Percentiles rank a stretch among this genome's conserved stretches.
Evolutionary conservation across 345 rosid genomes (phyloP).

Genomic region (Euclidium syriacum): DNA sequence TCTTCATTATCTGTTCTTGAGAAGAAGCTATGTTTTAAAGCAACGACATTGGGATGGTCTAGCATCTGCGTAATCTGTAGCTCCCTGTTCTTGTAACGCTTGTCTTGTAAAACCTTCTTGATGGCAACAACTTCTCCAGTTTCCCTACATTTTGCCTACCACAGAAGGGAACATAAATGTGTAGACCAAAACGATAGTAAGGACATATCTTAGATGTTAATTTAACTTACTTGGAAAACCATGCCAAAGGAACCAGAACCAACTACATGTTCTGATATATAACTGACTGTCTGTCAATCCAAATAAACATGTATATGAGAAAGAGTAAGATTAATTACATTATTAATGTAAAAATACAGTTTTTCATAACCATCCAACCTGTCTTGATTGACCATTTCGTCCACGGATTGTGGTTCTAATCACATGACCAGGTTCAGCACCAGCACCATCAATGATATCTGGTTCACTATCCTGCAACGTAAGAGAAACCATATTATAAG

Average conservation of each 20-base stretch:
- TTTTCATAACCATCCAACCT: slow-evolving; percentile 56
- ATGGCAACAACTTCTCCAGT: slow-evolving; percentile 92
- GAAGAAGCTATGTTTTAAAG: slow-evolving; percentile 78
- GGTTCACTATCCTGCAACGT: slow-evolving; percentile 86
- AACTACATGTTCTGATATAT: slow-evolving; percentile 84
- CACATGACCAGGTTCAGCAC: slow-evolving; percentile 88
- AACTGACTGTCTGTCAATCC: slow-evolving; percentile 64
- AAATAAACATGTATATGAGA: slow-evolving; percentile 24
- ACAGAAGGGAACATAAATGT: slow-evolving; percentile 24
- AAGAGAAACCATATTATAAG: neutral
- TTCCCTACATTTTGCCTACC: slow-evolving; percentile 95
- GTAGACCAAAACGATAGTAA: neutral
- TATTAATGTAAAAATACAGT: slow-evolving; percentile 1
- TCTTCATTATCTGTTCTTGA: slow-evolving; percentile 85
- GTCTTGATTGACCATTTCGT: slow-evolving; percentile 87
- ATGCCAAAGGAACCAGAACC: slow-evolving; percentile 97
- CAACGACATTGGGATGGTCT: slow-evolving; percentile 91
- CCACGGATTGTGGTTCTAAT: slow-evolving; percentile 87
- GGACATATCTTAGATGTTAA: slow-evolving; percentile 8
- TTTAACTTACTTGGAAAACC: slow-evolving; percentile 69
- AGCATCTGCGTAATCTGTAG: slow-evolving; percentile 93
- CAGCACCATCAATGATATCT: slow-evolving; percentile 81
- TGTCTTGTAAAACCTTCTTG: slow-evolving; percentile 94
- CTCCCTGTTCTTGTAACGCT: slow-evolving; percentile 93
- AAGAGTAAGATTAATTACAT: neutral